These are phyloP conservation scores for Thecaphora thlaspeos DNA, from an alignment of 1,284 basidiomycete species.

Conservation along the genomic window DNA sequence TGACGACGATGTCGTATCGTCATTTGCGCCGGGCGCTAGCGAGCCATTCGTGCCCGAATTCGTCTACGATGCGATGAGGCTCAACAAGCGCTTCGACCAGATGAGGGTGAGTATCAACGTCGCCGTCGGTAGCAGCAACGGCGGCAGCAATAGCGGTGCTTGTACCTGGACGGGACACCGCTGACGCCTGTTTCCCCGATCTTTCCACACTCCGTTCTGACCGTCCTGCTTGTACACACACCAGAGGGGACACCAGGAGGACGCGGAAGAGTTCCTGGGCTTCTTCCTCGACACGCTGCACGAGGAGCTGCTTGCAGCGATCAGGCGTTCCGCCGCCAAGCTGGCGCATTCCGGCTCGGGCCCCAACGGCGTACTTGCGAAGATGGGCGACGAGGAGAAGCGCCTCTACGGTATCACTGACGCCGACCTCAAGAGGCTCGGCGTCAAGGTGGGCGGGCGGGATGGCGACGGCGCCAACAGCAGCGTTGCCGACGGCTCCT, in stretches of 20 bases:
- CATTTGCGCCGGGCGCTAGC: constrained; percentile 16
- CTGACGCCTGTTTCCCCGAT: too few species aligned
- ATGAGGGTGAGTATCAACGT: constrained; percentile 77
- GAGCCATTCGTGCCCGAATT: constrained; percentile 79
- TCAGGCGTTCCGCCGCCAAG: constrained; percentile 58
- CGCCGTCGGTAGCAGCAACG: too few species aligned
- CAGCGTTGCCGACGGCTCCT: neutral
- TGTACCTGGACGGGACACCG: too few species aligned
- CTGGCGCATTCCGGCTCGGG: constrained; percentile 53
- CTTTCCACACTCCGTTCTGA: too few species aligned
- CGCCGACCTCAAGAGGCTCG: constrained; percentile 21
- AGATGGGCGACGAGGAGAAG: constrained; percentile 31
- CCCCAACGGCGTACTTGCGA: constrained; percentile 19
- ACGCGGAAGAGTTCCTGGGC: constrained; percentile 97
- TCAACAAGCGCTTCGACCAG: constrained; percentile 87
- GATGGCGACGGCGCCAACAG: constrained; percentile 6
- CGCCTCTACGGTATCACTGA: constrained; percentile 31
- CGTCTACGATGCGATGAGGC: constrained; percentile 94
- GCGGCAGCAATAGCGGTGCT: too few species aligned
- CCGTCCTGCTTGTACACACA: neutral
- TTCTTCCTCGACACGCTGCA: constrained; percentile 94
- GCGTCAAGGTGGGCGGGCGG: constrained; percentile 14
- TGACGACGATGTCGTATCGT: constrained; percentile 15
- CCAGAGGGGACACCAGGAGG: constrained; percentile 92
- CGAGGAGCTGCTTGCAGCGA: constrained; percentile 78